Evolutionary conservation across 371 early-diverging fungal species (phyloP), one percentile per base, ranked within the genome.

Genomic region (Haplosporangium sp.): DNA sequence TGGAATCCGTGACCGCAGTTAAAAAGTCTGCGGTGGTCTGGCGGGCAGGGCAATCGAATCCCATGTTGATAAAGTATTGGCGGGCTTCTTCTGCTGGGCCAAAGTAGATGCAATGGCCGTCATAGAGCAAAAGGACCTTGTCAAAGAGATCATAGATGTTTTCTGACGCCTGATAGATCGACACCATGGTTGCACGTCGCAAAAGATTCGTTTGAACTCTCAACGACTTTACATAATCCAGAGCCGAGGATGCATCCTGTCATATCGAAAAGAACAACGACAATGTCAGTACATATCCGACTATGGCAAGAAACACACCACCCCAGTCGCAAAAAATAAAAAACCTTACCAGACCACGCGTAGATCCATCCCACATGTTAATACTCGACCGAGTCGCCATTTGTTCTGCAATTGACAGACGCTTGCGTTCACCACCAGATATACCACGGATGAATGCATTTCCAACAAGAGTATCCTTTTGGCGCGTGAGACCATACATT

Each of bases 351-450:
- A 98, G 84, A 62, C 98, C 97, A 66, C 92, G 90, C 1, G 95
- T 95, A 41, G 94, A 91, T 37, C 94, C 95, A 69, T 97, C 96
- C 88, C 95, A 92, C 70, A 94, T 87, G 62, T 92, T 89, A 65
- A 95, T 83, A 8, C 88, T 75, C 38, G 92, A 91, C 20, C 83
- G 83, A 3, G 93, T 88, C 1, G 95, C 89, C 66, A 97, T 90
- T 82, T 96, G 94, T 80, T 92, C 92, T 23, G 94, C 96, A 67
- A 96, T 94, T 0, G 91, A 88, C 14, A 94, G 83, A 71, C 98
- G 90, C 88, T 96, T 96, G 66, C 93, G 87, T 83, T 91, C 95
- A 62, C 96, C 97, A 69, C 92, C 97, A 13, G 91, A 91, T n/a
- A 95, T 81, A 67, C 96, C 95, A 60, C 94, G 92, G 37, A 93